Evolutionary conservation across 768 basidiomycete genomes (phyloP), one percentile per base, ranked within the genome.

Genomic region (Collybia nuda): DNA sequence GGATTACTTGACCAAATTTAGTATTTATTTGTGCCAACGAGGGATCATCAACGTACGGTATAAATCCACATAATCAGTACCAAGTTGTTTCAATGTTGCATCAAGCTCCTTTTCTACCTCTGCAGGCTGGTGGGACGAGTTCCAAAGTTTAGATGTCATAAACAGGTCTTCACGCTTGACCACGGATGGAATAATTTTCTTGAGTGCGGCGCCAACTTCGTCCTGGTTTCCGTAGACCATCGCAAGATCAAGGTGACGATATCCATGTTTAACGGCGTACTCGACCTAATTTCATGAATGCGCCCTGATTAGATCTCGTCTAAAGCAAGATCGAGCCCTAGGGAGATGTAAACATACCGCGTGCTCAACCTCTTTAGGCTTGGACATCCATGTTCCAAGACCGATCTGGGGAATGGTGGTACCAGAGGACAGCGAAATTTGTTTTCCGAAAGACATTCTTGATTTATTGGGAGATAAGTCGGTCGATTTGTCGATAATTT

Each of bases 61-160:
- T 18, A 93, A 74, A 63, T 94, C 93, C 36, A 95, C 72, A 62
- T 93, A 95, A 39, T 84, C 77, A 17, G 83, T 65, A 7, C 85
- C 86, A 37, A 94, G 80, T 62, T 88, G 84, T 48, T 66, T 61
- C 17, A 95, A 77, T 14, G 89, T 90, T 68, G 84, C 81, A 46
- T 93, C 82, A 41, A 93, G 82, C 57, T 84, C 86, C 43, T 78
- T 80, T 72, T 86, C 86, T 23, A 88, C 89, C 44, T 76, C 65
- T 6, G 78, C 75, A 4, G 87, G 83, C 51, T 75, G 77, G 62
- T 90, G 90, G 8, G 79, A 73, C 41, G 77, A 75, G 68, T 92
- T 92, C 91, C 91, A 93, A 41, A 91, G 77, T 67, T 94, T 90
- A 38, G 82, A 84, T 2, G 88, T 90, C 66, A 89, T 83, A 67